Base-by-base conservation (phyloP, 139 green algal genomes). In the Chlorella sp. region DNA sequence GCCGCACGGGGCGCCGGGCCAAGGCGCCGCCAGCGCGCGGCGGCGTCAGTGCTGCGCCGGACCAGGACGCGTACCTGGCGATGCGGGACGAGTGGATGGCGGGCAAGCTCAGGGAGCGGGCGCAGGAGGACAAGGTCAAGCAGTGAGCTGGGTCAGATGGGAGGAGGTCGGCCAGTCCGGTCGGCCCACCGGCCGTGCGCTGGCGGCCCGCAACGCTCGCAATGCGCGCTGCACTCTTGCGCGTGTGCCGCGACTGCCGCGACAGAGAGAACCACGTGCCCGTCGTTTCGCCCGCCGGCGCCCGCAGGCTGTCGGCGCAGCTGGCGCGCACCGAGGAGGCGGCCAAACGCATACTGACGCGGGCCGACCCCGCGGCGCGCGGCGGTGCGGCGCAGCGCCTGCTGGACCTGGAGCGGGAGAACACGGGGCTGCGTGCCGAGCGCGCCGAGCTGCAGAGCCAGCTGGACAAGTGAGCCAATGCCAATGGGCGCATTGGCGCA, bases 291-390 rank as follows among this genome's bases (percentile, higher is more conserved):
- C 45, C 25, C 33, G 25, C 15, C 56, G 60, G 8, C 31, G 14
- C n/a, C 8, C 73, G 40, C 80, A 95, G 90, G 79, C 85, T 95
- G 33, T 74, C 85, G 3, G 88, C 89, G 0, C 89, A 94, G 83
- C 87, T 95, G 17, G 88, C 89, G 0, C 71, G 90, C 5, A 94
- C 89, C 23, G 90, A 95, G 72, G 88, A 94, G 68, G 87, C 89
- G 2, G 89, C 89, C 12, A 95, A 95, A 83, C 81, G 90, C 3
- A 85, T 84, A 0, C 77, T 95, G 62, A 70, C 91, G 7, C 74
- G 83, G 23, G 76, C 59, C 5, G 89, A 93, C 67, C 62, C 78
- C 2, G 83, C 76, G 6, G 87, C 83, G 6, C 81, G 77, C 8
- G 88, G 89, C n/a, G 87, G 86, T 21, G 82, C 82, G 35, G 89